Conservation (phyloP, 1,284 basidiomycete genomes). For the Leccinum olivaceoglutinosum region DNA sequence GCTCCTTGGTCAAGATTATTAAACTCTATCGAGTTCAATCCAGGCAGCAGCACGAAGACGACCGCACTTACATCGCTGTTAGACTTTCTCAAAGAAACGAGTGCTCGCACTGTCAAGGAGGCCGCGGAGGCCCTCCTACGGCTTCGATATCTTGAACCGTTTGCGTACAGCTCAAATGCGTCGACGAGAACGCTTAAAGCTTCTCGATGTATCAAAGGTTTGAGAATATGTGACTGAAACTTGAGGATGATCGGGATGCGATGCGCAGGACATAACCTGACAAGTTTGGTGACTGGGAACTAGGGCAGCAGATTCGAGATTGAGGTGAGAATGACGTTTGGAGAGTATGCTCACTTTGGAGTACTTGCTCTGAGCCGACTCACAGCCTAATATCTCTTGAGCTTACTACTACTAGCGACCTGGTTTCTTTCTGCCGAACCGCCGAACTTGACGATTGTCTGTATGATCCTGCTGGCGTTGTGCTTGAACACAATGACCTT, state of each 20-base stretch:
- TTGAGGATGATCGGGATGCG: slow-evolving; percentile 69
- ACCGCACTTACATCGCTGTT: slow-evolving; percentile 58
- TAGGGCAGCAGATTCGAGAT: slow-evolving; percentile 23
- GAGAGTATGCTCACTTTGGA: slow-evolving; percentile 58
- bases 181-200: slow-evolving; percentile 80
- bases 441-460: slow-evolving; percentile 82
- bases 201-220: slow-evolving; percentile 76
- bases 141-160: slow-evolving; percentile 22
- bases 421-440: slow-evolving; percentile 73
- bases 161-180: slow-evolving; percentile 80
- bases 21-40: slow-evolving; percentile 46
- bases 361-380: slow-evolving; percentile 74
- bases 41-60: not conserved
- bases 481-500: slow-evolving; percentile 69
- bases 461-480: slow-evolving; percentile 60
- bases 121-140: slow-evolving; percentile 39
- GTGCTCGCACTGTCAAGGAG: slow-evolving; percentile 56
- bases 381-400: slow-evolving; percentile 63
- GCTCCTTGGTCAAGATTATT: slow-evolving; percentile 87
- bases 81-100: slow-evolving; percentile 70
- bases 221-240: slow-evolving; percentile 60
- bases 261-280: slow-evolving; percentile 70
- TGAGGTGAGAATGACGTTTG: not conserved
- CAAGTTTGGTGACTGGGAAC: slow-evolving; percentile 79
- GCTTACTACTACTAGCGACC: slow-evolving; percentile 59